Base-by-base conservation (phyloP, 495 filamentous ascomycete genomes). In the Paragyromitra xinjiangensis region DNA sequence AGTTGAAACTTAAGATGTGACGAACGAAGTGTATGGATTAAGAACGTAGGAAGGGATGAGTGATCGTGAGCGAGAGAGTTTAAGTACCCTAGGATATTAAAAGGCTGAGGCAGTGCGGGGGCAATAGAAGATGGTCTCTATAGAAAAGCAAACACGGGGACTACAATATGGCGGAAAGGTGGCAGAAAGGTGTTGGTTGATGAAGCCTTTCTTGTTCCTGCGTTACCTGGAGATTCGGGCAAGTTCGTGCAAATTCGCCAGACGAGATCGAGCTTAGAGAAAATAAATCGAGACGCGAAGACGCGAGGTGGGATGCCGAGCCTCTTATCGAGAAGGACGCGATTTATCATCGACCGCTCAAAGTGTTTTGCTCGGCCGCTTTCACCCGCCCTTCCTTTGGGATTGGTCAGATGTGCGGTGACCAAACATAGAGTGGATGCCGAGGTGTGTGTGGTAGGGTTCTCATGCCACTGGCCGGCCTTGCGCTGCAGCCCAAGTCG, bases 101-200 rank as follows among this genome's bases (percentile, higher is more conserved):
- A 39, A 71, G 68, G 42, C 68, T 71, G 68, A 26, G 24, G 59
- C 39, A 40, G 59, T 42, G 34, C 59, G 34, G 58, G 26, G 58
- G 29, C 69, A 64, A 53, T n/a, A 71, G n/a, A 34, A 44, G 16
- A 64, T 6, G 12, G 42, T n/a, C 39, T 64, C 69, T 62, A 69
- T 42, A 63, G 64, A 69, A 61, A 62, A 75, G 45, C 58, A 71
- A 71, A 63, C 44, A 58, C 12, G 50, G 48, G 9, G 0, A 22
- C 22, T 64, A 64, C 19, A 29, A 59, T 24, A n/a, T 6, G 69
- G 8, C 8, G 29, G 5, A 24, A 64, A 72, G 56, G 67, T 71
- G 66, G 61, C 53, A 48, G 67, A 37, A 37, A 42, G 51, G 40
- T n/a, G 71, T 69, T 69, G 71, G 71, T 24, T 71, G 51, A 59